phyloP scores from a whole-genome alignment of 179 eudicot genomes.

The Patellifolia procumbens region DNA sequence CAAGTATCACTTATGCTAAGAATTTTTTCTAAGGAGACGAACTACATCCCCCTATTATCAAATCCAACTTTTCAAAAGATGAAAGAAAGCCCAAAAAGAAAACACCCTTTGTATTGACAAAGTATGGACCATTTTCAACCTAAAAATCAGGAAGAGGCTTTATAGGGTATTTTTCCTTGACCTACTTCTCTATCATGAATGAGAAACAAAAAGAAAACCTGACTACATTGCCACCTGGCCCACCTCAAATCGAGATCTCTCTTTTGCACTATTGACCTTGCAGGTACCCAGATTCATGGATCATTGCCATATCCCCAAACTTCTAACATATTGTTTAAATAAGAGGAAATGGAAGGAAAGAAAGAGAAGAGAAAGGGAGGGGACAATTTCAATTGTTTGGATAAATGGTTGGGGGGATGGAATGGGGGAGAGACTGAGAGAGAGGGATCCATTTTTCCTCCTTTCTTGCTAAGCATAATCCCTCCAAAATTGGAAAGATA shows the following conservation, averaged over 20 bases:
- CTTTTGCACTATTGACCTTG: background rate
- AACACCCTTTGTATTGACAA: background rate
- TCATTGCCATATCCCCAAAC: background rate
- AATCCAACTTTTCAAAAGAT: background rate
- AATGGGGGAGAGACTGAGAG: too few relatives aligned
- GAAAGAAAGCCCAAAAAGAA: background rate
- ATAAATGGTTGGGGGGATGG: too few relatives aligned
- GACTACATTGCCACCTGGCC: background rate
- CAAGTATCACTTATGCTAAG: constrained; percentile 1
- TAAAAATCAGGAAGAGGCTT: background rate
- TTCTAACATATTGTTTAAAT: too few relatives aligned
- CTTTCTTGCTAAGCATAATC: too few relatives aligned
- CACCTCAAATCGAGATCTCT: background rate
- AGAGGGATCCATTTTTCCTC: too few relatives aligned
- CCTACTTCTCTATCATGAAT: background rate
- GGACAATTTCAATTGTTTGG: too few relatives aligned
- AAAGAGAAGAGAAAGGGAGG: too few relatives aligned
- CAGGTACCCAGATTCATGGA: background rate
- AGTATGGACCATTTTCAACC: background rate
- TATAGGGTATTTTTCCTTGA: background rate
- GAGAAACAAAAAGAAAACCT: too few relatives aligned
- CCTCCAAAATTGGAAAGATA: too few relatives aligned
- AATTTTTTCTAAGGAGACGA: constrained; percentile 7
- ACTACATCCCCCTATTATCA: background rate
- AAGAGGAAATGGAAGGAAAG: too few relatives aligned